Evolutionary conservation across 441 rosid genomes (phyloP), one percentile per base, ranked within the genome.

Genomic region (Erodium moschatum): DNA sequence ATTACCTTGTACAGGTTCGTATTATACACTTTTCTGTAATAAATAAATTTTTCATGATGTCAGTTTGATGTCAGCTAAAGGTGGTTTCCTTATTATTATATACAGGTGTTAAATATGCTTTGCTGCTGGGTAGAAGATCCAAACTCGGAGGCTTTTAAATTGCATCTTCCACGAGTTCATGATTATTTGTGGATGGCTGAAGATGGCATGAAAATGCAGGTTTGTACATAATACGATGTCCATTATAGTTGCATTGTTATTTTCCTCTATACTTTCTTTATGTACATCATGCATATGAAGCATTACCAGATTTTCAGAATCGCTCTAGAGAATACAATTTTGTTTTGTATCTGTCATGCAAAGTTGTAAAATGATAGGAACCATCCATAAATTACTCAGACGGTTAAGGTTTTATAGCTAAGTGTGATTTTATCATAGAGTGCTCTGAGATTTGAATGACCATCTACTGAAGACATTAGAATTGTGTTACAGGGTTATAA

Each of bases 151-250:
- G 96, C 96, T 73, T 94, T 91, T 76, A 91, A 94, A 74, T 72
- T 89, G 80, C 97, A 94, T 79, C 83, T 94, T 78, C 96, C 97
- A 63, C 83, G 97, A 80, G 70, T 94, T 65, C 19, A 80, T 78
- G 98, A 91, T 77, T 94, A 79, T 76, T 81, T 94, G 56, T 94
- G 98, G 97, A 4, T 89, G 76, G 97, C 98, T 71, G 97, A 94
- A 85, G 98, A 94, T 84, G 97, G 98, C 72, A 89, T 91, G 98
- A 94, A 94, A 89, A 86, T 94, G 97, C 89, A 91, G 98, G 97
- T 87, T 13, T 27, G 9, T 0, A 48, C 13, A 48, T 8, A 48
- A 6, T 48, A 5, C 18, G 5, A 12, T 10, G 15, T 10, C 1
- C 13, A 48, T 10, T 13, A 3, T 48, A 0, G 11, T n/a, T n/a